A percentile compares a stretch with the other conserved stretches of the same genome.
These are phyloP conservation scores for Penicillium palitans DNA, from an alignment of 2,329 filamentous ascomycete genomes.

Conservation along the genomic window DNA sequence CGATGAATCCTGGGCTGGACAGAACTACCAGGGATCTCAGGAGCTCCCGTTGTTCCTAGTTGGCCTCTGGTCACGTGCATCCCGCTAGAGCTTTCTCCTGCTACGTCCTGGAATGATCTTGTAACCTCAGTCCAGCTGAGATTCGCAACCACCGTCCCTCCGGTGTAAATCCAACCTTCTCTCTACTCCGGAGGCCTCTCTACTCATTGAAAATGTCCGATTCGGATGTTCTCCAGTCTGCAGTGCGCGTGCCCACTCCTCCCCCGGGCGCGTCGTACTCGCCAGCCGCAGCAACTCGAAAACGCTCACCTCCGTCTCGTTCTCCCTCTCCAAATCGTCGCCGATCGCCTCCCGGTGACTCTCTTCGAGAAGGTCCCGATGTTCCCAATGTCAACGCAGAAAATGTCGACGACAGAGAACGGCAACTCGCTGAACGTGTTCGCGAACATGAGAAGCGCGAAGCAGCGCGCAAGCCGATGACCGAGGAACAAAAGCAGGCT, in stretches of 20 bases:
- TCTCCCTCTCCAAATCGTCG: conserved; percentile 55
- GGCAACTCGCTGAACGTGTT: conserved; percentile 54
- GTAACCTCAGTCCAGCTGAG: conserved; percentile 9
- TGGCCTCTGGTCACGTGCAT: conserved; percentile 22
- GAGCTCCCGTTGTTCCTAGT: conserved; percentile 21
- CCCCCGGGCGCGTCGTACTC: conserved; percentile 51
- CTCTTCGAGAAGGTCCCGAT: conserved; percentile 37
- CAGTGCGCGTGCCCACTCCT: conserved; percentile 61
- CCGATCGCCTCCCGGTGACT: conserved; percentile 46
- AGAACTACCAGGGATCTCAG: conserved; percentile 17
- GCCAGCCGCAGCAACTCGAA: conserved; percentile 53
- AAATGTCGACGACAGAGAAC: conserved; percentile 51
- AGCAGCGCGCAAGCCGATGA: conserved; percentile 54
- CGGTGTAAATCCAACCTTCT: conserved; percentile 9
- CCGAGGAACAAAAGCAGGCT: conserved; percentile 81
- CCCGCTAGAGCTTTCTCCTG: conserved; percentile 23
- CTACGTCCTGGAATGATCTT: conserved; percentile 3
- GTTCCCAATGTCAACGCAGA: conserved; percentile 53
- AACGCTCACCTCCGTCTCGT: conserved; percentile 57
- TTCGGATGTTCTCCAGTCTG: conserved; percentile 53
- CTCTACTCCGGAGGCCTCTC: conserved; percentile 8
- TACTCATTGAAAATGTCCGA: conserved; percentile 42
- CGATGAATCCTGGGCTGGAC: conserved; percentile 11
- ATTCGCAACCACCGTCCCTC: conserved; percentile 12
- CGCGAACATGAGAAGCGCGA: conserved; percentile 53